Conservation (phyloP, 306 rosid species). For the Biancaea sappan region DNA sequence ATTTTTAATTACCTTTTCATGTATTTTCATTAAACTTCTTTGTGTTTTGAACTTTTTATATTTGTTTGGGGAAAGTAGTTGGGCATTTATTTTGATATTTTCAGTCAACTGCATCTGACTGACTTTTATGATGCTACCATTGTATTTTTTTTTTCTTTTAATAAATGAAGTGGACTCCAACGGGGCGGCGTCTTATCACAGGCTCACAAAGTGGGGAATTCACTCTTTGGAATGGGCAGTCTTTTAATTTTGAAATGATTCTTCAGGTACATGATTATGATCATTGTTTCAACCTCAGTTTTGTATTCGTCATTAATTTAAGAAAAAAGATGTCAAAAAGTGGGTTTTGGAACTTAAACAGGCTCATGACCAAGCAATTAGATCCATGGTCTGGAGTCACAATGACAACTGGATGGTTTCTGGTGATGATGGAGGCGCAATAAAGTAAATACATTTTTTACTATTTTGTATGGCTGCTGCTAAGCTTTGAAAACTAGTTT, state of each 20-base stretch:
- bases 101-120: constrained; percentile 34
- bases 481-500: no score
- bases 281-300: constrained; percentile 13
- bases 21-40: not conserved
- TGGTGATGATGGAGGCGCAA: constrained; percentile 98
- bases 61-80: constrained; percentile 30
- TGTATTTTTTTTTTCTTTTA: constrained; percentile 28
- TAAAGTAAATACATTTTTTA: constrained; percentile 65
- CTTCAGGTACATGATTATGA: constrained; percentile 73
- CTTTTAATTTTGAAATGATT: constrained; percentile 98
- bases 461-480: constrained; percentile 25
- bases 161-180: constrained; percentile 87
- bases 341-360: constrained; percentile 42
- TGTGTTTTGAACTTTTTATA: not conserved
- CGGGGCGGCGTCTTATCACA: constrained; percentile 97
- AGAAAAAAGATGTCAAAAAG: not conserved
- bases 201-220: constrained; percentile 99
- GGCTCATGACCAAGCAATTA: constrained; percentile 99
- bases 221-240: constrained; percentile 99
- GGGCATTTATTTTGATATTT: constrained; percentile 18
- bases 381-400: constrained; percentile 99
- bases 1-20: not conserved
- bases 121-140: constrained; percentile 34
- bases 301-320: constrained; percentile 20
- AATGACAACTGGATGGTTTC: constrained; percentile 99